A percentile compares a stretch with the other conserved stretches of the same genome.
Evolutionary conservation across 2,329 filamentous ascomycete species (phyloP).

Genomic region (Aureobasidium pullulans): DNA sequence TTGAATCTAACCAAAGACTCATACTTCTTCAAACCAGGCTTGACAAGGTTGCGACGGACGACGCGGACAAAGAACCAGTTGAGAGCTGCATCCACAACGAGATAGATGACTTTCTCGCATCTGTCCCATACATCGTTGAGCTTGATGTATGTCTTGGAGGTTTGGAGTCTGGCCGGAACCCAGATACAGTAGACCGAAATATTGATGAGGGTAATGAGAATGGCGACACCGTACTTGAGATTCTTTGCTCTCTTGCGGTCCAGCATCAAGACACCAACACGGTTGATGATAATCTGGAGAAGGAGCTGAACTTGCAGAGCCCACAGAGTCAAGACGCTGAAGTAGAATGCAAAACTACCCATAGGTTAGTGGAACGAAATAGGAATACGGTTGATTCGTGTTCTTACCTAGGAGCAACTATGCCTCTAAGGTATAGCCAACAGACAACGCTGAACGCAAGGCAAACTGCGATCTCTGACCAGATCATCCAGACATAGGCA

Average conservation of each 20-base stretch:
- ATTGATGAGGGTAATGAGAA: constrained; percentile 32
- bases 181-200: constrained; percentile 25
- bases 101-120: constrained; percentile 32
- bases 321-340: constrained; percentile 22
- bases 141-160: constrained; percentile 24
- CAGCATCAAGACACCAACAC: constrained; percentile 21
- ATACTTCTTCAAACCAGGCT: constrained; percentile 45
- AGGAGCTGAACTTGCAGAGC: constrained; percentile 15
- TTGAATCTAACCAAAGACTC: constrained; percentile 45
- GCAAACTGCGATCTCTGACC: constrained; percentile 39
- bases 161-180: constrained; percentile 31
- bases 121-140: constrained; percentile 34
- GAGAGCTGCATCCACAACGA: constrained; percentile 30
- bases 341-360: constrained; percentile 7
- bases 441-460: constrained; percentile 36
- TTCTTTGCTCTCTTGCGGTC: constrained; percentile 20
- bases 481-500: constrained; percentile 38
- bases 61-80: constrained; percentile 35
- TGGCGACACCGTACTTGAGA: constrained; percentile 31
- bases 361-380: neutral
- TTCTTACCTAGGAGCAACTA: constrained; percentile 6
- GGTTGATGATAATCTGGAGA: constrained; percentile 34
- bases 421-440: constrained; percentile 26
- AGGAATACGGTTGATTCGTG: no score
- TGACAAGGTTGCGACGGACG: constrained; percentile 41